These are phyloP conservation scores for Leccinum rimulosum DNA, from an alignment of 768 basidiomycete species.

Conservation along the genomic window DNA sequence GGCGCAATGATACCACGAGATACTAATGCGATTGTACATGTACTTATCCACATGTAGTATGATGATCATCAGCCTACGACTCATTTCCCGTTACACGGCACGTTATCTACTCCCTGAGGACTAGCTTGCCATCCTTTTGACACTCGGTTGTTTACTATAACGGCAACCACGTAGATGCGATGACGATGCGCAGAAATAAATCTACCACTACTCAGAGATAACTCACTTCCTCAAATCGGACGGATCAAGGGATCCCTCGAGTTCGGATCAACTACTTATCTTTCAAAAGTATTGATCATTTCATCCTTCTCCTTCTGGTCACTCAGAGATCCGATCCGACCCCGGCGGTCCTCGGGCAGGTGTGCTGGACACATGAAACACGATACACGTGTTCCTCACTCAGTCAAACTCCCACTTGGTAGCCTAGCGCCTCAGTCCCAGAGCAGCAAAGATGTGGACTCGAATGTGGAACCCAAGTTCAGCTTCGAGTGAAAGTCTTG, in stretches of 20 bases:
- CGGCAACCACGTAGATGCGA: no score
- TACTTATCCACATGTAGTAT: neutral
- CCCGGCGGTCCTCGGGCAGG: neutral
- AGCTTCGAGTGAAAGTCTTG: neutral
- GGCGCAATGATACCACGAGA: neutral
- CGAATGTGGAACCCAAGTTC: neutral
- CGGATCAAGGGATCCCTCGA: no score
- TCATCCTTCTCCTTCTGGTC: neutral
- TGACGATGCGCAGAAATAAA: no score
- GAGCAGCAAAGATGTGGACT: neutral
- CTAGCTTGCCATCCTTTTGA: neutral
- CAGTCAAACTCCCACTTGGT: neutral
- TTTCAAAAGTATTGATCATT: neutral
- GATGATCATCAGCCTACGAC: neutral
- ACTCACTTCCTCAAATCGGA: no score
- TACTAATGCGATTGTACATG: neutral
- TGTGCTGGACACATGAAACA: no score
- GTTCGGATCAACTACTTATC: no score
- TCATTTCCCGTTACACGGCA: neutral
- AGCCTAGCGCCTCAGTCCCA: neutral
- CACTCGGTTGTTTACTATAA: neutral
- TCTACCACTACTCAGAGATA: no score
- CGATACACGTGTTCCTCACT: neutral
- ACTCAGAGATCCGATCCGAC: neutral
- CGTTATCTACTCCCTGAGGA: neutral